Percentiles rank a stretch among this genome's conserved stretches.
Conservation (phyloP, 768 basidiomycete species). For the Trametes cubensis region DNA sequence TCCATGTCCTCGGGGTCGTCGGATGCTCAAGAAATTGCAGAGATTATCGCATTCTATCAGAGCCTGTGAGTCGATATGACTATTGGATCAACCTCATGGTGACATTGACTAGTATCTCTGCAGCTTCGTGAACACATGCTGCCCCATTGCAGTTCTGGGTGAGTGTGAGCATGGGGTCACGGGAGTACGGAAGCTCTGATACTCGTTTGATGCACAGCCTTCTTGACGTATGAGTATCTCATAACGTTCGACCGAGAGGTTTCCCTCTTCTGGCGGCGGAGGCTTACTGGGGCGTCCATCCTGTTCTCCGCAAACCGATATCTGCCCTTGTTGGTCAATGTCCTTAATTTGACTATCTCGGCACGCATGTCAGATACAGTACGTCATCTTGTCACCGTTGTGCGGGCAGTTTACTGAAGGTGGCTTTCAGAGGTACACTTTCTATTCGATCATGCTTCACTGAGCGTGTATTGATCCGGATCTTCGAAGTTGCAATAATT, state of each 20-base stretch:
- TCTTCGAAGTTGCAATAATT: background rate
- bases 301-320: constrained; percentile 25
- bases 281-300: constrained; percentile 14
- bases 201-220: background rate
- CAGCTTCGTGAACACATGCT: constrained; percentile 9
- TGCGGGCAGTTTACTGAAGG: background rate
- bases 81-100: background rate
- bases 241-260: constrained; percentile 19
- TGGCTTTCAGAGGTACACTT: background rate
- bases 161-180: background rate
- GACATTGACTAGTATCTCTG: no score
- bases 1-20: background rate
- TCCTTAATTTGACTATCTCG: background rate
- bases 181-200: background rate
- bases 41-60: constrained; percentile 11
- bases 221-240: constrained; percentile 14
- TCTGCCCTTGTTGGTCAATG: constrained; percentile 2
- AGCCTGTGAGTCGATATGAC: background rate
- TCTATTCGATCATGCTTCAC: no score
- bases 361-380: constrained; percentile 6
- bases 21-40: background rate
- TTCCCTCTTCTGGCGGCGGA: constrained; percentile 16
- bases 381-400: background rate
- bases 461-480: no score
- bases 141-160: constrained; percentile 8